These are phyloP conservation scores for Hericium alpestre DNA, from an alignment of 768 basidiomycete species.

Conservation along the genomic window DNA sequence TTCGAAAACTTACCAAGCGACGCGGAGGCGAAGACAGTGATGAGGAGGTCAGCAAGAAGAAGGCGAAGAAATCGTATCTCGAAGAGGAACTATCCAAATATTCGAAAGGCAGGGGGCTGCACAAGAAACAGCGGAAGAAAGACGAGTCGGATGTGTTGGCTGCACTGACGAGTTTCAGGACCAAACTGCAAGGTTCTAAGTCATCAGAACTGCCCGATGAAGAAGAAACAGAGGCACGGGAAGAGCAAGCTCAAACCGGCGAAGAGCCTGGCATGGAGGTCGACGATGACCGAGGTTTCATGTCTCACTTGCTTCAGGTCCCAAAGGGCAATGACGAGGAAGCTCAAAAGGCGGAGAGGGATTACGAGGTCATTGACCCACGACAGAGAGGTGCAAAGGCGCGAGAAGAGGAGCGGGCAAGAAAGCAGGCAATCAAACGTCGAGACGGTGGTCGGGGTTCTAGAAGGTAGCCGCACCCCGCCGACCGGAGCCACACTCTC, in stretches of 20 bases:
- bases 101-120: slow-evolving; percentile 48
- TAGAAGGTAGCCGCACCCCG: slow-evolving; percentile 12
- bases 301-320: slow-evolving; percentile 63
- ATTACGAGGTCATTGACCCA: slow-evolving; percentile 87
- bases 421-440: slow-evolving; percentile 31
- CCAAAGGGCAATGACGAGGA: slow-evolving; percentile 75
- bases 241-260: slow-evolving; percentile 14
- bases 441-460: slow-evolving; percentile 18
- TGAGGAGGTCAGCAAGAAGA: slow-evolving; percentile 49
- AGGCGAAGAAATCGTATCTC: slow-evolving; percentile 59
- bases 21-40: slow-evolving; percentile 55
- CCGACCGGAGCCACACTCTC: not conserved
- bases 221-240: slow-evolving; percentile 13
- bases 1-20: slow-evolving; percentile 63
- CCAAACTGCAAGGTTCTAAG: slow-evolving; percentile 46
- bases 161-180: slow-evolving; percentile 59
- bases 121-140: slow-evolving; percentile 42
- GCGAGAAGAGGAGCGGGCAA: slow-evolving; percentile 66
- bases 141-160: slow-evolving; percentile 69
- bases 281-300: slow-evolving; percentile 67
- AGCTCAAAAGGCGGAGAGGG: slow-evolving; percentile 63
- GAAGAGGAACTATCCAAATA: slow-evolving; percentile 81
- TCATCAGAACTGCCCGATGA: slow-evolving; percentile 7
- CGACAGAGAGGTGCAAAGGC: slow-evolving; percentile 62
- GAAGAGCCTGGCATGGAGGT: slow-evolving; percentile 59